These are phyloP conservation scores for Oryza coarctata DNA, from an alignment of 176 grass and related monocot genomes.

Conservation along the genomic window DNA sequence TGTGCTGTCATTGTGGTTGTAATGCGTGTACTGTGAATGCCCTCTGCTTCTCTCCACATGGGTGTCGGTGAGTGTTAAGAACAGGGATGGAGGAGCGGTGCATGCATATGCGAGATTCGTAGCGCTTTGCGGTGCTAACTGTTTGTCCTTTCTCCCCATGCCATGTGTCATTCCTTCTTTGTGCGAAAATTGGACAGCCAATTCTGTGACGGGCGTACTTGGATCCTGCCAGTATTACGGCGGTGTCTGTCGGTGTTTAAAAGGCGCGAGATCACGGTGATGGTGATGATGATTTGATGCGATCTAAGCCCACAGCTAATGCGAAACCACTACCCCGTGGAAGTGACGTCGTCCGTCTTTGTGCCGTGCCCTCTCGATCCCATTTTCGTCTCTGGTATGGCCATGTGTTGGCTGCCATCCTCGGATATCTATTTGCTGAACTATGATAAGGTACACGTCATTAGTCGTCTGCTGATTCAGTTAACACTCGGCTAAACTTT, in stretches of 20 bases:
- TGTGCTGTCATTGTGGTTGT: slow-evolving; percentile 16
- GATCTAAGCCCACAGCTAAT: neutral
- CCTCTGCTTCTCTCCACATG: slow-evolving; percentile 23
- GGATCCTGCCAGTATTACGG: slow-evolving; percentile 18
- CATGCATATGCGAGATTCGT: neutral
- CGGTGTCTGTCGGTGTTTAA: slow-evolving; percentile 17
- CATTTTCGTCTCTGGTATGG: neutral
- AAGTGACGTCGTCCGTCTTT: neutral
- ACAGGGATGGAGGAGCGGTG: neutral
- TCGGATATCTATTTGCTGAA: no score
- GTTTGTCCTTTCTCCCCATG: neutral
- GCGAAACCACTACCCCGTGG: neutral
- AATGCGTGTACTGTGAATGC: slow-evolving; percentile 39
- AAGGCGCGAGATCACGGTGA: neutral
- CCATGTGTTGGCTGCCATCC: neutral
- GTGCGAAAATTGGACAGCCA: neutral
- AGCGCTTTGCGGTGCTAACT: slow-evolving; percentile 9
- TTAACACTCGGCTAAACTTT: no score
- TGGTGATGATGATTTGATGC: neutral
- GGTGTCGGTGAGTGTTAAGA: slow-evolving; percentile 36
- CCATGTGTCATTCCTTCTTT: slow-evolving; percentile 27
- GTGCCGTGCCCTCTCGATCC: no score
- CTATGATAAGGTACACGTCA: no score
- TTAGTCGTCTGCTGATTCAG: no score
- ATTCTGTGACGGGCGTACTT: slow-evolving; percentile 22